Percentiles rank a stretch among this genome's conserved stretches.
phyloP scores from a whole-genome alignment of 192 early-diverging fungal species.

The Lobosporangium transversale region DNA sequence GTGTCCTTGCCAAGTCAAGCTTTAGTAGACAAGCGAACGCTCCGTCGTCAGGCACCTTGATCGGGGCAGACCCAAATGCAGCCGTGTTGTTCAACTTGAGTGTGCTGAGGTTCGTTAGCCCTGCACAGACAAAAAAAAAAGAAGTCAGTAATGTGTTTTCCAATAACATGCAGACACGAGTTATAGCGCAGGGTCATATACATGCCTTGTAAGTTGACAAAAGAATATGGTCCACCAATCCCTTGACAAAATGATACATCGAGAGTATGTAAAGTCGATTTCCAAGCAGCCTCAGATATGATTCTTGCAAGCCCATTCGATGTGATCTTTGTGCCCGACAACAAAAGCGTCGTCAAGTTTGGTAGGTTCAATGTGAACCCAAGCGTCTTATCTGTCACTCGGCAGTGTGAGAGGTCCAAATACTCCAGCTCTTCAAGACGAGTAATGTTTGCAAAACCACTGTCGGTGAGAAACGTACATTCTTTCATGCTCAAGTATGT shows the following conservation, averaged over 20 bases:
- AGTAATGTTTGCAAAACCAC: conserved; percentile 47
- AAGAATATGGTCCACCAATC: conserved; percentile 17
- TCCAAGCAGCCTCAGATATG: conserved; percentile 30
- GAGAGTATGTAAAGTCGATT: conserved; percentile 36
- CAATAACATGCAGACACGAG: too few species aligned
- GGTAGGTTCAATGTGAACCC: conserved; percentile 40
- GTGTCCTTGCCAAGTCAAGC: conserved; percentile 27
- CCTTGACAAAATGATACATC: conserved; percentile 52
- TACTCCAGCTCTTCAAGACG: conserved; percentile 55
- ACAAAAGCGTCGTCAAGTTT: conserved; percentile 22
- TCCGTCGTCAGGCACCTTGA: conserved; percentile 7
- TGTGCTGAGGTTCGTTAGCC: conserved; percentile 34
- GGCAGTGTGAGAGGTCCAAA: conserved; percentile 59
- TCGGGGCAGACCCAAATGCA: conserved; percentile 26
- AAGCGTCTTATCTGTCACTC: conserved; percentile 58
- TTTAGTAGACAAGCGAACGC: conserved; percentile 9
- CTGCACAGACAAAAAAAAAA: conserved; percentile 1
- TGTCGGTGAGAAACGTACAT: conserved; percentile 58
- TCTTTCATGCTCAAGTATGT: conserved; percentile 52
- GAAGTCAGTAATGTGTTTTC: conserved; percentile 1
- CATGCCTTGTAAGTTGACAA: conserved; percentile 52
- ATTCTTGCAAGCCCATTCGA: conserved; percentile 52
- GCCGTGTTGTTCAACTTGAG: conserved; percentile 35
- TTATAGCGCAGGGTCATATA: too few species aligned
- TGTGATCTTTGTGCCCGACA: conserved; percentile 67